phyloP scores from a whole-genome alignment of 805 yeast genomes.

The Naumovozyma baii region DNA sequence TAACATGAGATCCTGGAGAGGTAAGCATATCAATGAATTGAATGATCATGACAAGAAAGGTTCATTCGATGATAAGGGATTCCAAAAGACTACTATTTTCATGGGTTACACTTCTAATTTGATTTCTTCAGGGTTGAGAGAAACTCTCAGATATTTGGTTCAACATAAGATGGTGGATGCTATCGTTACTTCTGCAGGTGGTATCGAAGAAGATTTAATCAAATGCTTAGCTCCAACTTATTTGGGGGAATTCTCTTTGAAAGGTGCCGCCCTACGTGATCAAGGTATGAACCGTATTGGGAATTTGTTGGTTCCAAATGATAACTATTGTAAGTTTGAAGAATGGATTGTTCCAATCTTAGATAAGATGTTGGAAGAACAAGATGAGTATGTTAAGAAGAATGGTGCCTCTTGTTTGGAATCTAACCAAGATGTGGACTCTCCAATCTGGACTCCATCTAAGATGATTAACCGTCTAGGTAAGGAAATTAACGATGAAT shows the following conservation, averaged over 20 bases:
- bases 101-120: slow-evolving; percentile 95
- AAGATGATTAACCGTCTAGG: slow-evolving; percentile 87
- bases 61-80: slow-evolving; percentile 66
- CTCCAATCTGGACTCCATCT: slow-evolving; percentile 85
- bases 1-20: slow-evolving; percentile 91
- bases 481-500: slow-evolving; percentile 87
- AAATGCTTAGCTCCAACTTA: slow-evolving; percentile 95
- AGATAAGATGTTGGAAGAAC: slow-evolving; percentile 82
- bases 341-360: slow-evolving; percentile 97
- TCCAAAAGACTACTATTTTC: slow-evolving; percentile 80
- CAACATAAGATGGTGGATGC: slow-evolving; percentile 93
- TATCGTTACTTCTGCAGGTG: slow-evolving; percentile 96
- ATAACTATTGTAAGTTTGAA: slow-evolving; percentile 93
- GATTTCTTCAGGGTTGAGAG: slow-evolving; percentile 90
- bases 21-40: slow-evolving; percentile 57
- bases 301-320: slow-evolving; percentile 92
- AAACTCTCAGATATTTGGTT: slow-evolving; percentile 77
- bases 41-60: slow-evolving; percentile 67
- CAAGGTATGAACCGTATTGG: slow-evolving; percentile 98
- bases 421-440: slow-evolving; percentile 37
- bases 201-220: slow-evolving; percentile 94
- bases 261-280: slow-evolving; percentile 76
- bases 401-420: slow-evolving; percentile 49
- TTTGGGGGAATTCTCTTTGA: slow-evolving; percentile 79
- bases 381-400: slow-evolving; percentile 52